Evolutionary conservation across 257 asterid species (phyloP).

Genomic region (Solanum pimpinellifolium): DNA sequence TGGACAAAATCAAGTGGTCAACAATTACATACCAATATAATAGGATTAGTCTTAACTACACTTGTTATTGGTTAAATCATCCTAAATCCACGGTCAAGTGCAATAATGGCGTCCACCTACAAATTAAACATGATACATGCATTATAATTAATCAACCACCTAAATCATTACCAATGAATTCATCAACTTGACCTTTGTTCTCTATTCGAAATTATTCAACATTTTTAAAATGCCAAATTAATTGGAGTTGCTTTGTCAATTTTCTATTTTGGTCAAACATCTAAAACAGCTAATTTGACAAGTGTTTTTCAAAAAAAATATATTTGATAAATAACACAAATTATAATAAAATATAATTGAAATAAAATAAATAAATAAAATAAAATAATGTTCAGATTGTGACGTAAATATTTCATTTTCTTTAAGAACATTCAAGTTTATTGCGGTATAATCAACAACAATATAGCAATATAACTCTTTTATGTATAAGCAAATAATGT

Average conservation of each 20-base stretch:
- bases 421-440: background rate
- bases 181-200: background rate
- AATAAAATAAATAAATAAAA: too few relatives aligned
- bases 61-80: background rate
- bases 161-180: background rate
- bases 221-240: background rate
- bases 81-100: background rate
- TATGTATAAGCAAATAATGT: too few relatives aligned
- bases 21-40: background rate
- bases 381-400: too few relatives aligned
- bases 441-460: background rate
- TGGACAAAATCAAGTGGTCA: background rate
- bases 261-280: background rate
- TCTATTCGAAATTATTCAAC: background rate
- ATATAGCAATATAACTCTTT: background rate
- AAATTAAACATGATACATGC: background rate
- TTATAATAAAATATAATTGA: too few relatives aligned
- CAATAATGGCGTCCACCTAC: background rate
- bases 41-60: background rate
- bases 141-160: background rate
- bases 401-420: too few relatives aligned
- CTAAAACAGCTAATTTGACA: background rate
- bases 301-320: background rate
- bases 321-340: background rate
- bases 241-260: background rate